Evolutionary conservation across 148 eudicot species (phyloP), one percentile per base, ranked within the genome.

Genomic region (Rhododendron vialii): DNA sequence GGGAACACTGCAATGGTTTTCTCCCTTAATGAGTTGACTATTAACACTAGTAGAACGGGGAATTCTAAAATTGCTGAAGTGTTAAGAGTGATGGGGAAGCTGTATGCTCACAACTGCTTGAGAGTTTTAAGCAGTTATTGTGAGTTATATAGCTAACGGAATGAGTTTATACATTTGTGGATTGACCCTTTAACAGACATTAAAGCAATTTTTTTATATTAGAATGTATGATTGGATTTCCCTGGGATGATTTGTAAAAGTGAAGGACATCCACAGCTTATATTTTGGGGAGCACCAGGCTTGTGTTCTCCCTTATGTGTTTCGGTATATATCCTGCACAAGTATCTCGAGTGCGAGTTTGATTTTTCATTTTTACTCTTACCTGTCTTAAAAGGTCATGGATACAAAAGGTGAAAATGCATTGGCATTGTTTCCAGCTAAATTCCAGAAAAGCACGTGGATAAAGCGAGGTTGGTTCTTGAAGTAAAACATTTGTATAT

Each of bases 361-460:
- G 22, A 20, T 35, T 81, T 48, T 78, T 22, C 4, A 26, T 81
- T 75, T 73, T 43, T 18, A 30, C 4, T 22, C 1, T 47, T 2
- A 41, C 45, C 45, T 81, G 20, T 79, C 45, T 36, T 26, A 82
- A 94, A 87, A 96, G 99, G 94, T 94, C 67, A 87, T 91, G 90
- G 99, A 96, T 89, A 87, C 88, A 45, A 93, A 89, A 84, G 94
- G 99, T 3, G 90, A 91, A 85, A 92, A 91, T 69, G 89, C 93
- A 11, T 74, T 96, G 88, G 98, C 99, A 61, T 35, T 90, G 81
- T 95, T 96, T 88, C 99, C 99, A 26, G 98, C 98, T 55, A 96
- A 93, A 88, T 96, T 96, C 81, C 98, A 94, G 86, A 96, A 95
- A 88, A 96, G 96, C 90, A 94, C 95, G 98, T 96, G 98, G 98